Conservation (phyloP, 2,329 filamentous ascomycete species). For the Aspergillus ochraceoroseus region DNA sequence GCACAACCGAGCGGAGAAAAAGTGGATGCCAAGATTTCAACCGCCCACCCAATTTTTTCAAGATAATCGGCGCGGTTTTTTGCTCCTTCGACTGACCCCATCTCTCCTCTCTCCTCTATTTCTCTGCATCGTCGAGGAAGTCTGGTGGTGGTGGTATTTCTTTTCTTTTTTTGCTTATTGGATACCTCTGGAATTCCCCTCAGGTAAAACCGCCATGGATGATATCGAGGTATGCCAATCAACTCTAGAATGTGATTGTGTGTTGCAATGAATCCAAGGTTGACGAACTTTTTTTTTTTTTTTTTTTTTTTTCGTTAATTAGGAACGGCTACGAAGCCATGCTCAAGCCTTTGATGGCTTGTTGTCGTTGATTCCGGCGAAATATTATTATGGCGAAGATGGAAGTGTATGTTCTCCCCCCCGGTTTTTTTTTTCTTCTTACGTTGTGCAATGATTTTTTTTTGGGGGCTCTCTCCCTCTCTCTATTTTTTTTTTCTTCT, state of each 20-base stretch:
- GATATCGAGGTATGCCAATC: slow-evolving; percentile 42
- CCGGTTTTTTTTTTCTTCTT: slow-evolving; percentile 2
- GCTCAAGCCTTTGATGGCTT: slow-evolving; percentile 80
- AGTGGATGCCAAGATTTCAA: slow-evolving; percentile 37
- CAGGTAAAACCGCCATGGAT: slow-evolving; percentile 28
- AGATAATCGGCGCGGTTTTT: slow-evolving; percentile 27
- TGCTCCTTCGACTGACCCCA: slow-evolving; percentile 17
- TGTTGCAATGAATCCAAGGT: slow-evolving; percentile 18
- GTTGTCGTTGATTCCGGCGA: slow-evolving; percentile 80
- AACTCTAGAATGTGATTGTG: slow-evolving; percentile 15
- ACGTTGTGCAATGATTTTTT: too few relatives aligned
- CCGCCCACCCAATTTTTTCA: slow-evolving; percentile 39
- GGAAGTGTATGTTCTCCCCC: slow-evolving; percentile 61
- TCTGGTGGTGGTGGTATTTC: slow-evolving; percentile 10
- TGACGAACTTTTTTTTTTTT: slow-evolving; percentile 26
- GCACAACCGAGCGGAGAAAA: slow-evolving; percentile 31
- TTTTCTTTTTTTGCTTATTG: too few relatives aligned
- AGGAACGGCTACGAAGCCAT: slow-evolving; percentile 49
- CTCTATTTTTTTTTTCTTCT: slow-evolving; percentile 12
- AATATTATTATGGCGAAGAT: slow-evolving; percentile 85
- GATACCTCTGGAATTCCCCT: too few relatives aligned
- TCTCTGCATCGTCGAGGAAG: too few relatives aligned
- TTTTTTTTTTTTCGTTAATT: slow-evolving; percentile 22
- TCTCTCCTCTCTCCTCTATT: too few relatives aligned
- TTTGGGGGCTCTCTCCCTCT: too few relatives aligned